Base-by-base conservation (phyloP, 805 yeast genomes). In the Candida chilensis region DNA sequence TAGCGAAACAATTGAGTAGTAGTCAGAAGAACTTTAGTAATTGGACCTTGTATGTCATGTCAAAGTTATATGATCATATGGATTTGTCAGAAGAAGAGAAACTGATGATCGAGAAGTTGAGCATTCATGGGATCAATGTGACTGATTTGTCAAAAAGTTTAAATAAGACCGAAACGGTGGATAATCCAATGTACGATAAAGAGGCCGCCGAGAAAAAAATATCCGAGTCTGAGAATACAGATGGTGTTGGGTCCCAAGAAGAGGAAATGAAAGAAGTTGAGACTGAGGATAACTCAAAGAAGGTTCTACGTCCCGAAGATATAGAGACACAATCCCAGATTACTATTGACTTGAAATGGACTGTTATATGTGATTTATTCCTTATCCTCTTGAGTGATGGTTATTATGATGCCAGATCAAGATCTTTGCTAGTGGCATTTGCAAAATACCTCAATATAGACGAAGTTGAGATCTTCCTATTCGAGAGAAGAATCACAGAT, bases 401-500 rank as follows among this genome's bases (percentile, higher is more conserved):
- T 0, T 71, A 75, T 32, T 94, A 86, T 48, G 99, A 92, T 52
- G 58, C 96, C 4, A 67, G 99, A 21, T 87, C 97, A 5, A 65
- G 96, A 34, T 67, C 92, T 0, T 56, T 92, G n/a, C 57, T 92
- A 10, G 57, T 82, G 26, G 55, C 62, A 17, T 86, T 90, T 47
- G 88, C 90, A 0, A 45, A 60, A 4, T 58, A 67, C 6, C 54
- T 94, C 16, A 74, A 70, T 2, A 67, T 88, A 4, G 43, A 67
- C 0, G 39, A 57, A n/a, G 47, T 84, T 14, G 96, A 90, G 47
- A 68, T 92, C 12, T 70, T 70, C 33, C 95, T 88, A 49, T 92
- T 92, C 50, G 97, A 92, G 52, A 69, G 92, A 42, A 67, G 96
- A 38, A 75, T 92, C 20, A 83, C 95, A 1, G 95, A 88, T 41